Base-by-base conservation (phyloP, 2,329 filamentous ascomycete genomes). In the Fusarium anguioides region DNA sequence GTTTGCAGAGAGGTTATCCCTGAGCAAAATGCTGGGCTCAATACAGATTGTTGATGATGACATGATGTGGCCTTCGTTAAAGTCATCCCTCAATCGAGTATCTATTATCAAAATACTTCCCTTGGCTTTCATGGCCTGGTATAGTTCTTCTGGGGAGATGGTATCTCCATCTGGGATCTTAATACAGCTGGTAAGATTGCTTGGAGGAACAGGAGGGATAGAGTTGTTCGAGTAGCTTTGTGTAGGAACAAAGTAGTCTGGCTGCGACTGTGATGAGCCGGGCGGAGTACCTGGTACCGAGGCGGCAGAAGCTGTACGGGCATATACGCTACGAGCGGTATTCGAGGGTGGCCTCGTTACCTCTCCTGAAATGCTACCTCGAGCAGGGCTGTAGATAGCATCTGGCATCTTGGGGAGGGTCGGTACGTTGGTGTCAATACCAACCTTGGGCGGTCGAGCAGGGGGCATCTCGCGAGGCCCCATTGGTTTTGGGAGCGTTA, bases 31-130 rank as follows among this genome's bases (percentile, higher is more conserved):
- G 23, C 81, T 84, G 4, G 94, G 93, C 73, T 99, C 96, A 61
- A 99, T 87, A 77, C 96, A 99, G 41, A 99, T 93, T 36, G 94
- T 92, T 8, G 88, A 90, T 55, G 89, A 89, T 8, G 91, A 89
- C 81, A 91, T 91, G 66, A 99, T 94, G 75, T 99, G 96, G 0
- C 96, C 96, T 45, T 90, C 85, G 70, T 98, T 93, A 74, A 92
- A 99, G 10, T 91, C 87, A 51, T 91, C 87, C 24, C 96, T 89
- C 55, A 87, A 82, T 36, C 96, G 89, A 39, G 97, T 88, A 77
- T 99, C 96, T 67, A 99, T 93, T 23, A 98, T 77, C 14, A 99
- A 81, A 23, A 97, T 84, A 79, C 80, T 93, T 61, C 73, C 68
- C 54, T 74, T 85, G 69, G 73, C 79, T 55, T 84, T 83, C 74